Conservation (phyloP, 1,284 basidiomycete species). For the Inonotus obliquus region DNA sequence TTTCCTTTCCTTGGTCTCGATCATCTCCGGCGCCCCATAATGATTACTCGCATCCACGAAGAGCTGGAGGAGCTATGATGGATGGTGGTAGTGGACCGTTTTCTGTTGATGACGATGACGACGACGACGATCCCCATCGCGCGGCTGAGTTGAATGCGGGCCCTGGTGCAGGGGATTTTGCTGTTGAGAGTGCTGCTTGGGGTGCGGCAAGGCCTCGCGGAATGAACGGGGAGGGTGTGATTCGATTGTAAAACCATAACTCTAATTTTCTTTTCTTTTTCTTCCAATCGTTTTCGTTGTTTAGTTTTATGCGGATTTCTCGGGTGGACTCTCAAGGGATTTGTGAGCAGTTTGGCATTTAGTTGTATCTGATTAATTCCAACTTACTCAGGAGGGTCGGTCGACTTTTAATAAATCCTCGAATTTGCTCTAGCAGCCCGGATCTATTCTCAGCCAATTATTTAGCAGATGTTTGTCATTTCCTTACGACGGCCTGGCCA, state of each 20-base stretch:
- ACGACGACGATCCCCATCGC: neutral
- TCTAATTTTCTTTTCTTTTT: too few species aligned
- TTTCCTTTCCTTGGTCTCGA: constrained; percentile 14
- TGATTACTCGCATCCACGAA: constrained; percentile 28
- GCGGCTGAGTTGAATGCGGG: neutral
- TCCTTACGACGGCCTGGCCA: too few species aligned
- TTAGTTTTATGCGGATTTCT: too few species aligned
- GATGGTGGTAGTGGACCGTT: constrained; percentile 27
- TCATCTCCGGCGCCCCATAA: constrained; percentile 17
- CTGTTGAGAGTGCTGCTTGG: constrained; percentile 18
- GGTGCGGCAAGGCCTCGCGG: constrained; percentile 21
- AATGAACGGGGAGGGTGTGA: constrained; percentile 30
- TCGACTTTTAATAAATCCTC: too few species aligned
- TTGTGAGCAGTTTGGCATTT: too few species aligned
- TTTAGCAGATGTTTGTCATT: too few species aligned
- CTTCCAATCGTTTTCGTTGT: too few species aligned
- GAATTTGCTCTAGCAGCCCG: too few species aligned
- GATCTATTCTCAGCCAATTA: too few species aligned
- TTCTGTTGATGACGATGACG: constrained; percentile 16
- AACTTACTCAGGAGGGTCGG: too few species aligned
- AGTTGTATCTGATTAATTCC: too few species aligned
- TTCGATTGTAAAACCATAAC: constrained; percentile 26
- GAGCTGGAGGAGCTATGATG: constrained; percentile 30
- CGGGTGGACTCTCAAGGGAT: too few species aligned
- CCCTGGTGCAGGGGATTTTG: constrained; percentile 1